Conservation (phyloP, 2,329 filamentous ascomycete species). For the Pestalotiopsis sp. region DNA sequence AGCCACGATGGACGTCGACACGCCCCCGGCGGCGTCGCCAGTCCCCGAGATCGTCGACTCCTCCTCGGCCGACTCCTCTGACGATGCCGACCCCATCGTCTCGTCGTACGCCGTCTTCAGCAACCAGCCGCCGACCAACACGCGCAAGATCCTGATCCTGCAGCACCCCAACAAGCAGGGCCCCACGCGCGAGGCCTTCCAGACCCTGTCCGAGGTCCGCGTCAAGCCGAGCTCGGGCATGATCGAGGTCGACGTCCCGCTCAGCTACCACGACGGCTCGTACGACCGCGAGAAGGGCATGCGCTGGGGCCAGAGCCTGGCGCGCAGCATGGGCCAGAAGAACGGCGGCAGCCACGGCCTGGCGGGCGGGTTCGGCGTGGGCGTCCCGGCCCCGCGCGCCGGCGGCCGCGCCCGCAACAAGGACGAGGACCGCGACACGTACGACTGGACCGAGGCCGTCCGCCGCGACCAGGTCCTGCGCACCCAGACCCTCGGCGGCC, state of each 20-base stretch:
- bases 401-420: conserved; percentile 35
- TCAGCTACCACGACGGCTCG: conserved; percentile 66
- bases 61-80: conserved; percentile 10
- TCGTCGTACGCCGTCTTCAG: conserved; percentile 84
- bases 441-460: conserved; percentile 69
- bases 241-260: conserved; percentile 88
- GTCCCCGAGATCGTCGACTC: conserved; percentile 14
- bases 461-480: conserved; percentile 72
- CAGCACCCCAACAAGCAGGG: conserved; percentile 83
- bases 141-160: conserved; percentile 75
- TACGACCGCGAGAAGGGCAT: conserved; percentile 87
- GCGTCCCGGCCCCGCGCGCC: conserved; percentile 43
- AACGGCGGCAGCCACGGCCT: conserved; percentile 70
- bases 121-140: conserved; percentile 68
- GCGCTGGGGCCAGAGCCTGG: conserved; percentile 78
- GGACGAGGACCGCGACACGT: conserved; percentile 43
- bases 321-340: conserved; percentile 59
- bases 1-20: conserved; percentile 20
- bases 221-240: conserved; percentile 82
- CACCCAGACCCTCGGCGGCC: conserved; percentile 84
- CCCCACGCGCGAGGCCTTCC: conserved; percentile 53
- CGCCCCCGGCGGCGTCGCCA: background rate
- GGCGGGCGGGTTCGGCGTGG: conserved; percentile 72
- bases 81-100: conserved; percentile 68
- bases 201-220: conserved; percentile 73